phyloP scores from a whole-genome alignment of 2,329 filamentous ascomycete species.

The Berkeleyomyces basicola region DNA sequence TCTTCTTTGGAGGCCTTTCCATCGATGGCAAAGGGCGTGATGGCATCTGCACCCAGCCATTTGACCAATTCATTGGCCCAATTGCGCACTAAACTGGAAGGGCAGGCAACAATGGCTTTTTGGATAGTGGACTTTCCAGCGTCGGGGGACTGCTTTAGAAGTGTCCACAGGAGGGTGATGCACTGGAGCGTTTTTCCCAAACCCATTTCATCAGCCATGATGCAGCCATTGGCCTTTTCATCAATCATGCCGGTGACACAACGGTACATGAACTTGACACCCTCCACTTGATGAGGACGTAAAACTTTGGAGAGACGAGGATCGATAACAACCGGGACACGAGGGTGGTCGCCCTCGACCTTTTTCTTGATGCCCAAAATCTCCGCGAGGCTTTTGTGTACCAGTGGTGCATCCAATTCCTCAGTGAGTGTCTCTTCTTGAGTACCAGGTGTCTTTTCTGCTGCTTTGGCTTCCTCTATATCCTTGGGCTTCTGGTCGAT shows the following conservation, averaged over 20 bases:
- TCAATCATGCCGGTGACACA: constrained; percentile 95
- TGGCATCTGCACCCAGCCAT: constrained; percentile 85
- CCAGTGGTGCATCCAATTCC: constrained; percentile 54
- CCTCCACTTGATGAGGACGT: constrained; percentile 91
- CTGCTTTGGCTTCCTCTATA: constrained; percentile 22
- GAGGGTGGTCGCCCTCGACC: constrained; percentile 60
- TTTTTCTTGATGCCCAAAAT: constrained; percentile 90
- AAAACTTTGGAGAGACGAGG: constrained; percentile 76
- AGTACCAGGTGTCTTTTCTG: constrained; percentile 24
- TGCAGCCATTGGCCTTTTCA: constrained; percentile 84
- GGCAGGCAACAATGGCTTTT: constrained; percentile 92
- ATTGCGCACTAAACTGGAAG: constrained; percentile 88
- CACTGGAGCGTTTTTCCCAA: constrained; percentile 94
- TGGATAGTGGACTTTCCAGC: constrained; percentile 89
- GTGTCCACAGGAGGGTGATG: constrained; percentile 90
- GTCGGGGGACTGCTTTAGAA: constrained; percentile 87
- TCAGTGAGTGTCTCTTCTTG: constrained; percentile 21
- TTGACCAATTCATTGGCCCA: constrained; percentile 96
- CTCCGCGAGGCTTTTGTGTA: constrained; percentile 90
- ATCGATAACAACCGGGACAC: constrained; percentile 95
- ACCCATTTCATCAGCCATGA: constrained; percentile 99
- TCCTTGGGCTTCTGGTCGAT: constrained; percentile 63
- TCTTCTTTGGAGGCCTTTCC: constrained; percentile 94
- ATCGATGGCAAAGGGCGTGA: constrained; percentile 88
- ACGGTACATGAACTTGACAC: constrained; percentile 92